A percentile compares a stretch with the other conserved stretches of the same genome.
phyloP scores from a whole-genome alignment of 768 basidiomycete genomes.

The Artomyces pyxidatus region DNA sequence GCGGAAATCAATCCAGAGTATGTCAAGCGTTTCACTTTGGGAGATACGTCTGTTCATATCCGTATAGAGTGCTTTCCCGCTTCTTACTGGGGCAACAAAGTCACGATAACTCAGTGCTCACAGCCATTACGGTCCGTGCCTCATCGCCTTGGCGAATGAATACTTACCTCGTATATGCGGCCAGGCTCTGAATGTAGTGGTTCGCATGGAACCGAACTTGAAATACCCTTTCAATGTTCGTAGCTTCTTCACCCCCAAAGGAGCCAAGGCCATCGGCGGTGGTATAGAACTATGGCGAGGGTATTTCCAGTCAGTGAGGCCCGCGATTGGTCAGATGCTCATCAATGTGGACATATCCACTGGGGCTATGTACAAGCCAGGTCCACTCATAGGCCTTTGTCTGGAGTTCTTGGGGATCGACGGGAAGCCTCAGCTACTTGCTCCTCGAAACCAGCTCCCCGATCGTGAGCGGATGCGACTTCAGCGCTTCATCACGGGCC shows the following conservation, averaged over 20 bases:
- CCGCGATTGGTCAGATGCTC: constrained; percentile 52
- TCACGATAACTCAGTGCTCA: constrained; percentile 59
- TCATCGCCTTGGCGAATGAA: background rate
- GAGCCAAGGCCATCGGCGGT: constrained; percentile 44
- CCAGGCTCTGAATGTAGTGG: constrained; percentile 66
- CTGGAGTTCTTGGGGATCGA: constrained; percentile 41
- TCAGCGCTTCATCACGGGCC: constrained; percentile 46
- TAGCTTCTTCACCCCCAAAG: constrained; percentile 61
- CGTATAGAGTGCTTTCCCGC: constrained; percentile 47
- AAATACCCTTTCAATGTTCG: constrained; percentile 65
- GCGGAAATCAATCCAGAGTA: constrained; percentile 80
- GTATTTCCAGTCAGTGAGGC: constrained; percentile 74
- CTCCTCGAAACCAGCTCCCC: constrained; percentile 34
- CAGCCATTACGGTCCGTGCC: constrained; percentile 50
- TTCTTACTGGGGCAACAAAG: constrained; percentile 61
- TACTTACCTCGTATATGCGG: constrained; percentile 1
- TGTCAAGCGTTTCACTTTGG: constrained; percentile 27
- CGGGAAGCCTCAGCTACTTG: constrained; percentile 25
- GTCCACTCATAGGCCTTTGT: constrained; percentile 49
- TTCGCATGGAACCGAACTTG: constrained; percentile 66
- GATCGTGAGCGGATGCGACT: constrained; percentile 47
- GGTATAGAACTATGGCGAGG: constrained; percentile 73
- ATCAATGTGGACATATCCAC: constrained; percentile 77
- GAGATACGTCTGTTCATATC: background rate
- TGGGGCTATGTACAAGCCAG: constrained; percentile 66